These are phyloP conservation scores for Aspergillus sp. DNA, from an alignment of 2,329 filamentous ascomycete genomes.

Conservation along the genomic window DNA sequence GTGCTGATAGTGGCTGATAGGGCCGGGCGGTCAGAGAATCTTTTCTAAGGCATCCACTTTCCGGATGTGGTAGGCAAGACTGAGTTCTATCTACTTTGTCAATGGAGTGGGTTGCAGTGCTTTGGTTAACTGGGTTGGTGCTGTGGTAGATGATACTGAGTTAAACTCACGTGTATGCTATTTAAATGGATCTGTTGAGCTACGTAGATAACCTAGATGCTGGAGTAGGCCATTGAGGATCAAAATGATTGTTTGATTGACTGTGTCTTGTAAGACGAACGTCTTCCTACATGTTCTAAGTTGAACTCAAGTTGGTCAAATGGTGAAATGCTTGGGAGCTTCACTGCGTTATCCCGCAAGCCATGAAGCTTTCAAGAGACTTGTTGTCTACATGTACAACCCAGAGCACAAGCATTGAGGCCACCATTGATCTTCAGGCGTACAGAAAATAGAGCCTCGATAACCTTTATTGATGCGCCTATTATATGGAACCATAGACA, in stretches of 20 bases:
- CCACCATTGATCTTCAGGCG: background rate
- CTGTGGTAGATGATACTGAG: too few species aligned
- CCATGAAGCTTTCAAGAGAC: background rate
- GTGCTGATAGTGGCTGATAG: conserved; percentile 5
- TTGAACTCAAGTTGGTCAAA: too few species aligned
- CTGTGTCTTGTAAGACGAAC: too few species aligned
- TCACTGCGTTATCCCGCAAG: background rate
- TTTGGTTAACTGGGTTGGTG: too few species aligned
- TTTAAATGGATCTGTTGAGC: too few species aligned
- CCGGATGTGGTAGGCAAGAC: background rate
- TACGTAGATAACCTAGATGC: too few species aligned
- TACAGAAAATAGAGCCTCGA: background rate
- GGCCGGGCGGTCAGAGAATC: conserved; percentile 1
- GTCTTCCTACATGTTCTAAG: too few species aligned
- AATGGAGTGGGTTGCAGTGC: too few species aligned
- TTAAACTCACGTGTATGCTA: too few species aligned
- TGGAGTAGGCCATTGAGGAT: too few species aligned
- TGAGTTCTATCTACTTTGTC: background rate
- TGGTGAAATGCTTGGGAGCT: too few species aligned
- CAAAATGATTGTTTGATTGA: too few species aligned
- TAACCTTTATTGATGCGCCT: background rate
- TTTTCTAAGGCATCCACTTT: background rate
- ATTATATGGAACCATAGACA: background rate
- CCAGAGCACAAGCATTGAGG: background rate
- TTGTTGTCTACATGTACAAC: background rate